Evolutionary conservation across 768 basidiomycete species (phyloP).

Genomic region (Suillus subaureus): DNA sequence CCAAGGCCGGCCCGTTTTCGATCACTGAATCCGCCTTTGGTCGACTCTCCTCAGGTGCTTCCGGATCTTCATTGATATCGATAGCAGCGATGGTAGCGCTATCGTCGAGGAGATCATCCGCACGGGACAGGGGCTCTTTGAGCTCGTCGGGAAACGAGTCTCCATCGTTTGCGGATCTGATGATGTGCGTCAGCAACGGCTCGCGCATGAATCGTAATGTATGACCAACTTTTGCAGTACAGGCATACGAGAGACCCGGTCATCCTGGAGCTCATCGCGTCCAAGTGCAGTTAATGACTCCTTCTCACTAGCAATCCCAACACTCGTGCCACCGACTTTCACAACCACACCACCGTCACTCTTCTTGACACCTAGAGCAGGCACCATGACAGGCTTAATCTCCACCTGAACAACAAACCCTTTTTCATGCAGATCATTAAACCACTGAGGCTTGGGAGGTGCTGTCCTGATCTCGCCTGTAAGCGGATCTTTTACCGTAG

Average conservation of each 20-base stretch:
- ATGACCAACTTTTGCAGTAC: slow-evolving; percentile 56
- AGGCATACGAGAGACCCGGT: slow-evolving; percentile 64
- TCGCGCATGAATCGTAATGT: neutral
- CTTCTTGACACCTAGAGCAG: slow-evolving; percentile 16
- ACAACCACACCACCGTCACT: slow-evolving; percentile 16
- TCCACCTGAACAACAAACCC: slow-evolving; percentile 60
- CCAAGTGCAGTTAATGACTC: slow-evolving; percentile 72
- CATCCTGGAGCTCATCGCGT: slow-evolving; percentile 76
- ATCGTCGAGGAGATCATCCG: slow-evolving; percentile 59
- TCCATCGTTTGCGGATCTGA: slow-evolving; percentile 55
- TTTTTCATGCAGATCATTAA: slow-evolving; percentile 60
- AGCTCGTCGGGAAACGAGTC: slow-evolving; percentile 65
- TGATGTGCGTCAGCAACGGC: slow-evolving; percentile 11
- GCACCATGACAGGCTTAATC: slow-evolving; percentile 49
- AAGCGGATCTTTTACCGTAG: slow-evolving; percentile 80
- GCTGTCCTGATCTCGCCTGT: slow-evolving; percentile 66
- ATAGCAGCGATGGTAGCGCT: slow-evolving; percentile 15
- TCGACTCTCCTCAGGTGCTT: slow-evolving; percentile 19
- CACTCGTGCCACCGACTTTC: slow-evolving; percentile 39
- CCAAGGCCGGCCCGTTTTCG: slow-evolving; percentile 23
- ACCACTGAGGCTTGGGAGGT: slow-evolving; percentile 72
- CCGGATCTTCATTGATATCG: slow-evolving; percentile 20
- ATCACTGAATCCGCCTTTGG: slow-evolving; percentile 19
- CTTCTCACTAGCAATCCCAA: slow-evolving; percentile 68
- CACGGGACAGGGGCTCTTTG: slow-evolving; percentile 58